Conservation (phyloP, 768 basidiomycete genomes). For the Cubamyces sp. region DNA sequence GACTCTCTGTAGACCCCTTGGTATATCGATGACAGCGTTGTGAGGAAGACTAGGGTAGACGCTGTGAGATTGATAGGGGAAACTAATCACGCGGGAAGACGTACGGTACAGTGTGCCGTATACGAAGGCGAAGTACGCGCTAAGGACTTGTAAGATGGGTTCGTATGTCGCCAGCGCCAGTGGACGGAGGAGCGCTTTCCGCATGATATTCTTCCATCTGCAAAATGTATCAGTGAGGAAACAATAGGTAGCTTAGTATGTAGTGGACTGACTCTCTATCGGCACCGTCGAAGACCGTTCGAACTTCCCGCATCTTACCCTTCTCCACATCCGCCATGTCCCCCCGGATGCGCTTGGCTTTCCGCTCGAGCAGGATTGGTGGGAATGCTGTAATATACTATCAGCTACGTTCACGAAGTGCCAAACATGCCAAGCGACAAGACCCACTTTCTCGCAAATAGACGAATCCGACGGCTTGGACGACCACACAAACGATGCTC, state of each 20-base stretch:
- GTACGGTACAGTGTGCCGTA: constrained; percentile 65
- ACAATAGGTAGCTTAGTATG: neutral
- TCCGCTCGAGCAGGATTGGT: constrained; percentile 48
- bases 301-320: constrained; percentile 40
- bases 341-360: constrained; percentile 51
- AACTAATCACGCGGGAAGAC: constrained; percentile 26
- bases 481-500: constrained; percentile 51
- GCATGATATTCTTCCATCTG: constrained; percentile 59
- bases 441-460: constrained; percentile 66
- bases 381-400: constrained; percentile 32
- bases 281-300: constrained; percentile 51
- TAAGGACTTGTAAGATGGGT: constrained; percentile 71
- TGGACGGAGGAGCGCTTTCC: constrained; percentile 62
- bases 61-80: neutral
- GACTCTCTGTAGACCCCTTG: constrained; percentile 54
- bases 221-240: neutral
- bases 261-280: constrained; percentile 38
- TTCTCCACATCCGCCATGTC: constrained; percentile 50
- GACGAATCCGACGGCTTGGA: constrained; percentile 62
- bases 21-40: constrained; percentile 65
- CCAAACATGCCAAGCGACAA: neutral
- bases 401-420: too few relatives aligned
- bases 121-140: constrained; percentile 68
- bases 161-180: constrained; percentile 63
- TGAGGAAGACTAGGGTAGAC: constrained; percentile 58